These are phyloP conservation scores for Phialocephala sp. DNA, from an alignment of 2,329 filamentous ascomycete genomes.

Conservation along the genomic window DNA sequence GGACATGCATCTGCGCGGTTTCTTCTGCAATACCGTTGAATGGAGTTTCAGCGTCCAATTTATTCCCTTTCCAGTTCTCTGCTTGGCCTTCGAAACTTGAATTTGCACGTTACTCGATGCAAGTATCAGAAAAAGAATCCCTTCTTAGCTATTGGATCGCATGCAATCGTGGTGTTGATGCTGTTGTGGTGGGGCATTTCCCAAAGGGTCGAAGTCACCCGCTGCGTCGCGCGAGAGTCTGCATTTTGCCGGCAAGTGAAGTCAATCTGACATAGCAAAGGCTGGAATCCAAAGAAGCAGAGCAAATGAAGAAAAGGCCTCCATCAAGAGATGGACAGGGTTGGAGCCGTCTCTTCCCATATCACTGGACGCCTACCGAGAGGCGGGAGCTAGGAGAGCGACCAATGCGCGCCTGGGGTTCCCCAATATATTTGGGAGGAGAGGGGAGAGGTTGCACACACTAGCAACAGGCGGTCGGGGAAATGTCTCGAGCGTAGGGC, in stretches of 20 bases:
- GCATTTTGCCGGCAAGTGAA: slow-evolving; percentile 14
- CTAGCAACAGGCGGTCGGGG: slow-evolving; percentile 7
- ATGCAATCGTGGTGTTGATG: neutral
- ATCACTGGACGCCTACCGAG: slow-evolving; percentile 17
- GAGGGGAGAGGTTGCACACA: slow-evolving; percentile 3
- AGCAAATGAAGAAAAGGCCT: neutral
- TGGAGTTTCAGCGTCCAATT: too few relatives aligned
- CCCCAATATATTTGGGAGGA: slow-evolving; percentile 1
- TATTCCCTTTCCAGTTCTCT: neutral
- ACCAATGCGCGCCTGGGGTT: neutral
- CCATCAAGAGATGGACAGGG: neutral
- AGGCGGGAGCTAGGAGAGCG: neutral
- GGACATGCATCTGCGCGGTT: too few relatives aligned
- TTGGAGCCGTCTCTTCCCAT: neutral
- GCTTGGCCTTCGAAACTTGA: too few relatives aligned
- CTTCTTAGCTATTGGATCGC: neutral
- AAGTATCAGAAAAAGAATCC: neutral
- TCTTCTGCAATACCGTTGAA: too few relatives aligned
- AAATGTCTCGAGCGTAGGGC: slow-evolving; percentile 15
- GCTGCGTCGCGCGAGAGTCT: slow-evolving; percentile 10
- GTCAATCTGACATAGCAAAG: neutral
- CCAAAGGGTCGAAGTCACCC: slow-evolving; percentile 29
- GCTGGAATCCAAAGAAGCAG: neutral
- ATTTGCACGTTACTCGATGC: neutral
- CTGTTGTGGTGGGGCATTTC: slow-evolving; percentile 16